Conservation (phyloP, 352 stramenopile species). For the Proteromonas lacertae region DNA sequence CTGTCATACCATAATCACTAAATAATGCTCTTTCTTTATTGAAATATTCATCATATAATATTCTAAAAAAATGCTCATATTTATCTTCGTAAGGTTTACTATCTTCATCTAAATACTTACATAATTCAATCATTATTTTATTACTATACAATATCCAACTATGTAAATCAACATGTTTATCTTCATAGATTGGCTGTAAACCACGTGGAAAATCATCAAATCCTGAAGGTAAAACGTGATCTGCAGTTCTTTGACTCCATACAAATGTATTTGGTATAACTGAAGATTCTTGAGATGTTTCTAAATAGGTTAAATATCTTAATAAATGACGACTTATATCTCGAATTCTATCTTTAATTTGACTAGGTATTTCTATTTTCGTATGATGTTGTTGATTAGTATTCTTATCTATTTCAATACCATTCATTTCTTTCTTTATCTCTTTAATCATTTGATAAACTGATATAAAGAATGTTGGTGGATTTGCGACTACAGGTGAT, state of each 20-base stretch:
- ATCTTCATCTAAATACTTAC: neutral
- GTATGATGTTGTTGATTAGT: neutral
- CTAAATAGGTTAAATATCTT: neutral
- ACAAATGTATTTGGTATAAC: neutral
- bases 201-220: conserved; percentile 55
- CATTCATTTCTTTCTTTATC: neutral
- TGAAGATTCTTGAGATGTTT: neutral
- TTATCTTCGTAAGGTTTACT: too few species aligned
- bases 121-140: neutral
- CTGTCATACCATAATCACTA: too few species aligned
- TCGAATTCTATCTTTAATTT: neutral
- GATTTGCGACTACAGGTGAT: conserved; percentile 39
- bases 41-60: too few species aligned
- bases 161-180: conserved; percentile 52
- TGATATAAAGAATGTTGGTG: conserved; percentile 23
- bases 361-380: neutral
- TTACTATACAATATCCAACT: conserved; percentile 36
- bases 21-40: too few species aligned
- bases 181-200: conserved; percentile 22
- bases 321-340: neutral
- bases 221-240: conserved; percentile 48
- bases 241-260: neutral
- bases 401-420: neutral
- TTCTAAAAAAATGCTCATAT: too few species aligned
- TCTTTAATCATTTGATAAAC: neutral